phyloP scores from a whole-genome alignment of 2,329 filamentous ascomycete genomes.

The Colletotrichum lupini region DNA sequence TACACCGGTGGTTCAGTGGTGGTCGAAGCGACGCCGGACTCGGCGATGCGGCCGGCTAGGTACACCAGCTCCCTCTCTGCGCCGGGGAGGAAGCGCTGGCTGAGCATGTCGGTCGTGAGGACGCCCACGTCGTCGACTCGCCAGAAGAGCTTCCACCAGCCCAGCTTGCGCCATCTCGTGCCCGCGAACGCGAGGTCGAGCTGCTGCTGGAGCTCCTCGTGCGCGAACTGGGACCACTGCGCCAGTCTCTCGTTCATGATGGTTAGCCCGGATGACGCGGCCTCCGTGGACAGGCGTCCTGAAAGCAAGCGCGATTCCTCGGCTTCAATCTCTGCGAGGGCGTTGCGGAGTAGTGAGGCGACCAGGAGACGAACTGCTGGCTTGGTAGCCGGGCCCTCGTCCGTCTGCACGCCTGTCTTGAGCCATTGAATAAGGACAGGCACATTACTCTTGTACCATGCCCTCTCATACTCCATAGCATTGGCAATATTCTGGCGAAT shows the following conservation, averaged over 20 bases:
- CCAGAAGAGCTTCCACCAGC: constrained; percentile 98
- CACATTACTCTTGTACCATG: constrained; percentile 80
- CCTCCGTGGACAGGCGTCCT: constrained; percentile 43
- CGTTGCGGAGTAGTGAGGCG: constrained; percentile 70
- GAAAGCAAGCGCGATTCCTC: constrained; percentile 57
- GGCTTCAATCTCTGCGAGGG: constrained; percentile 60
- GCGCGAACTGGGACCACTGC: constrained; percentile 81
- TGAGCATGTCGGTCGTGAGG: constrained; percentile 82
- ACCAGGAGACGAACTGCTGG: constrained; percentile 75
- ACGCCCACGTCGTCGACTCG: constrained; percentile 91
- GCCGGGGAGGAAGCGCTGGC: constrained; percentile 78
- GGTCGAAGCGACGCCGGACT: constrained; percentile 45
- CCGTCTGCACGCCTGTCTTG: constrained; percentile 53
- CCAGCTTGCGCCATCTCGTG: constrained; percentile 80
- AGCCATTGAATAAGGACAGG: constrained; percentile 76
- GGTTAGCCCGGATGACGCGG: constrained; percentile 51
- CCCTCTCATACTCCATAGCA: constrained; percentile 76
- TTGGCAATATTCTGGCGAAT: constrained; percentile 78
- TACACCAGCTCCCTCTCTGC: constrained; percentile 88
- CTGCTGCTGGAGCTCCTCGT: constrained; percentile 84
- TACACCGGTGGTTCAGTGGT: constrained; percentile 41
- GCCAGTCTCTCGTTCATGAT: constrained; percentile 70
- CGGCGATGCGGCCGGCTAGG: constrained; percentile 80
- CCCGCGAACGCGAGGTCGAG: constrained; percentile 82
- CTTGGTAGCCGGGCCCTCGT: constrained; percentile 64